Conservation (phyloP, 2,329 filamentous ascomycete genomes). For the Apiospora pterosperma region DNA sequence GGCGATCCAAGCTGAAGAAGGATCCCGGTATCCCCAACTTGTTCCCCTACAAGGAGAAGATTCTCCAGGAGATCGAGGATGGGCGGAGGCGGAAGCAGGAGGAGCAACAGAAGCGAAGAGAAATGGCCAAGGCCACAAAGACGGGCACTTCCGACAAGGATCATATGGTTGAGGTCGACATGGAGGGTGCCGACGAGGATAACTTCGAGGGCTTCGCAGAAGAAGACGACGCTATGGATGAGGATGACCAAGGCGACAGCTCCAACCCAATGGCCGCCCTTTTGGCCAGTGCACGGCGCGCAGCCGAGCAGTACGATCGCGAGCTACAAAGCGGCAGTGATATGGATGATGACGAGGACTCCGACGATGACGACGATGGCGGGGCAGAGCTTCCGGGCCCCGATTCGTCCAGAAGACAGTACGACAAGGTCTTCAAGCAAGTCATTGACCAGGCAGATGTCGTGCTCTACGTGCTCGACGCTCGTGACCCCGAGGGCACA, state of each 20-base stretch:
- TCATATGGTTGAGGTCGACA: constrained; percentile 40
- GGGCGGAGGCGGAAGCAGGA: constrained; percentile 77
- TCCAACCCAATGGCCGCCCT: constrained; percentile 91
- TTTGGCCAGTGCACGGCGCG: constrained; percentile 75
- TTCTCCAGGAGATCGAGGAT: constrained; percentile 93
- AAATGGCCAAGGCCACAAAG: constrained; percentile 67
- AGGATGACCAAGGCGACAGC: constrained; percentile 60
- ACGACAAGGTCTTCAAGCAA: constrained; percentile 94
- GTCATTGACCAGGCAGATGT: constrained; percentile 88
- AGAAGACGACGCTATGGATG: constrained; percentile 47
- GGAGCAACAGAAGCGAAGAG: constrained; percentile 66
- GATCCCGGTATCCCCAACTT: constrained; percentile 96
- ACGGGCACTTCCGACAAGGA: constrained; percentile 39
- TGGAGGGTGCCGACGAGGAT: constrained; percentile 41
- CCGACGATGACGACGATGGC: constrained; percentile 35
- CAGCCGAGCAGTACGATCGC: constrained; percentile 71
- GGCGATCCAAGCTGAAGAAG: constrained; percentile 93
- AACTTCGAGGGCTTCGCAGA: constrained; percentile 45
- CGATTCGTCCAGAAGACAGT: constrained; percentile 74
- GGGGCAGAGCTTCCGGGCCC: constrained; percentile 49
- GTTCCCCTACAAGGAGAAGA: constrained; percentile 96
- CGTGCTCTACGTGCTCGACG: constrained; percentile 88
- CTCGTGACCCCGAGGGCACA: constrained; percentile 86
- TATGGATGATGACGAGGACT: constrained; percentile 52
- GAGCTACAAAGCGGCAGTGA: constrained; percentile 59